Conservation (phyloP, 768 basidiomycete genomes). For the Nevesoporus exiguus region DNA sequence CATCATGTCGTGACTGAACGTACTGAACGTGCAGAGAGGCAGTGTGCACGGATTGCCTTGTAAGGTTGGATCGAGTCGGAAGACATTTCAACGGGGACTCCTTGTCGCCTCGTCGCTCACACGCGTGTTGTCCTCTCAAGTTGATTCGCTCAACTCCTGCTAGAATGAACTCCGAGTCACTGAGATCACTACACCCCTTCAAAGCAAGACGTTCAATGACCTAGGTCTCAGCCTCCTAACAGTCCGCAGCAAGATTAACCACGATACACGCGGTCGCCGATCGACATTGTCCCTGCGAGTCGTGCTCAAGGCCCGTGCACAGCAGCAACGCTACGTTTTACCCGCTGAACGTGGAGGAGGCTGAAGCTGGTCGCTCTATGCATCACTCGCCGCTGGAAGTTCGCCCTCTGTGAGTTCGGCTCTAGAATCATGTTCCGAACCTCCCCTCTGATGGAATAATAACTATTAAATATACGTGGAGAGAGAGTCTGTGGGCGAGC, state of each 20-base stretch:
- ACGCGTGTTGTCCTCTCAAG: conserved; percentile 14
- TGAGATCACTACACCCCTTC: conserved; percentile 12
- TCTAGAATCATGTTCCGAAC: neutral
- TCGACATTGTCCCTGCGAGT: conserved; percentile 12
- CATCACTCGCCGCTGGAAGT: neutral
- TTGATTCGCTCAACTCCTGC: conserved; percentile 7
- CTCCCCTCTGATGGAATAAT: neutral
- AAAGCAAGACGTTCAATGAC: neutral
- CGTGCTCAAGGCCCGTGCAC: conserved; percentile 8
- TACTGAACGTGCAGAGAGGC: conserved; percentile 12
- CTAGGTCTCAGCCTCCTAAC: conserved; percentile 1
- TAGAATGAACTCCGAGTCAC: conserved; percentile 18
- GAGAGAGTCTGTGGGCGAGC: neutral
- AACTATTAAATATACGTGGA: neutral
- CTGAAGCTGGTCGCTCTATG: neutral
- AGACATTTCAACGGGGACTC: neutral
- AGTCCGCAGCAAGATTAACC: conserved; percentile 23
- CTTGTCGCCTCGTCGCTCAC: conserved; percentile 26
- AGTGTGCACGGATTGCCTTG: conserved; percentile 6
- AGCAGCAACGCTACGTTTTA: neutral
- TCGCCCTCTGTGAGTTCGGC: neutral
- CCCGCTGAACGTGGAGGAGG: conserved; percentile 2
- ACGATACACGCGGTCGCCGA: conserved; percentile 20
- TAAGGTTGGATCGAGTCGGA: conserved; percentile 9
- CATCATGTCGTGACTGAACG: neutral